Conservation (phyloP, 176 grass and related monocot genomes). For the Panicum miliaceum region DNA sequence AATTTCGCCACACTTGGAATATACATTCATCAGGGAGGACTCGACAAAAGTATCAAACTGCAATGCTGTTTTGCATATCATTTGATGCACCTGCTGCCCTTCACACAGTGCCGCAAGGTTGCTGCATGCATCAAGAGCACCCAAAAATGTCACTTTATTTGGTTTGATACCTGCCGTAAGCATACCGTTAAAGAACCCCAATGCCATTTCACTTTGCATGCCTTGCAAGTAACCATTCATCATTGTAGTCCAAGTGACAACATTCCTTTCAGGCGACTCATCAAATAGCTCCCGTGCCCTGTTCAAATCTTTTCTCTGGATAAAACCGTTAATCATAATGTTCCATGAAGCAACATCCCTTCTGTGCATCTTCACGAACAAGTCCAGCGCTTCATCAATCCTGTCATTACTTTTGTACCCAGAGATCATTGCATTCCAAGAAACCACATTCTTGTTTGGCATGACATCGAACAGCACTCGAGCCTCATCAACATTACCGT, state of each 20-base stretch:
- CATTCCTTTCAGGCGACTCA: conserved; percentile 57
- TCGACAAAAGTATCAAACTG: conserved; percentile 65
- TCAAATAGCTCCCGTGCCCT: conserved; percentile 50
- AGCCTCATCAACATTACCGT: conserved; percentile 51
- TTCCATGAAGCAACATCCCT: conserved; percentile 63
- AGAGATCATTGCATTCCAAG: conserved; percentile 70
- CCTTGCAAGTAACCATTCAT: conserved; percentile 72
- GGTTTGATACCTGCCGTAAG: conserved; percentile 56
- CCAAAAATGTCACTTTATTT: conserved; percentile 79
- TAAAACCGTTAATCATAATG: conserved; percentile 60
- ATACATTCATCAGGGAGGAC: conserved; percentile 66
- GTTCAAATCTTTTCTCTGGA: conserved; percentile 56
- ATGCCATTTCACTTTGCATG: conserved; percentile 59
- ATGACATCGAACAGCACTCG: conserved; percentile 48
- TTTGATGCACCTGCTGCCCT: conserved; percentile 79
- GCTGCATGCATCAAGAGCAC: conserved; percentile 61
- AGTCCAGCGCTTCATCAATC: conserved; percentile 45
- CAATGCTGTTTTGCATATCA: conserved; percentile 70
- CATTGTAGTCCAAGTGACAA: conserved; percentile 77
- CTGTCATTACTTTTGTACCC: conserved; percentile 45
- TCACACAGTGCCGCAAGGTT: conserved; percentile 64
- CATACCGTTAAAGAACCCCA: conserved; percentile 62
- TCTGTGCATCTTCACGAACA: conserved; percentile 44
- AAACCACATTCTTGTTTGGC: conserved; percentile 51
- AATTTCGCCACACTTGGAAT: conserved; percentile 82